Percentiles rank a stretch among this genome's conserved stretches.
Conservation (phyloP, 1,284 basidiomycete genomes). For the Hemileia vastatrix region DNA sequence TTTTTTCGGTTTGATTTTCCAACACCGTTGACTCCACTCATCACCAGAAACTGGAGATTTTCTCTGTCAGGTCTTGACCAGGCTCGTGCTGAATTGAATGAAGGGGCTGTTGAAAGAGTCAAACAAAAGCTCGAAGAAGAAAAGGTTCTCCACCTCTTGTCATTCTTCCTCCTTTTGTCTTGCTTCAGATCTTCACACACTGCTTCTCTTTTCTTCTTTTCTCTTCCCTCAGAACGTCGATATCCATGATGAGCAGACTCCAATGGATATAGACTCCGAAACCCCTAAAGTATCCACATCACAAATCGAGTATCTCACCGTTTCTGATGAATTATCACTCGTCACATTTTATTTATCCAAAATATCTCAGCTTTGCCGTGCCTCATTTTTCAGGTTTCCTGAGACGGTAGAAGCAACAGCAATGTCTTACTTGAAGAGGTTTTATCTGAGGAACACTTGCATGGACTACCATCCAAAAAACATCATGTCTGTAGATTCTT, state of each 20-base stretch:
- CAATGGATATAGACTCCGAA: neutral
- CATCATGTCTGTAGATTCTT: slow-evolving; percentile 67
- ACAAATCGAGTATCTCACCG: slow-evolving; percentile 60
- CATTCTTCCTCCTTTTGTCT: slow-evolving; percentile 24
- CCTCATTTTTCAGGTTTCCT: slow-evolving; percentile 64
- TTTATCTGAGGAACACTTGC: slow-evolving; percentile 93
- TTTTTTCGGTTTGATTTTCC: neutral
- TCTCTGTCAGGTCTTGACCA: slow-evolving; percentile 57
- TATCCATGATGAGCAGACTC: neutral
- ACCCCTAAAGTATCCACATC: slow-evolving; percentile 33
- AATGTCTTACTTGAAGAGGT: slow-evolving; percentile 82
- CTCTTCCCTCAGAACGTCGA: slow-evolving; percentile 28
- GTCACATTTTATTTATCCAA: slow-evolving; percentile 82
- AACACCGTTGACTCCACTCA: neutral
- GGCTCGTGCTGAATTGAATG: slow-evolving; percentile 59
- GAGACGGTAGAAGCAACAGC: slow-evolving; percentile 90
- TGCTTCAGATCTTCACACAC: slow-evolving; percentile 22
- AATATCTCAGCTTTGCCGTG: slow-evolving; percentile 68
- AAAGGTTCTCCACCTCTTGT: slow-evolving; percentile 52
- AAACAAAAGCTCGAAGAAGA: slow-evolving; percentile 66
- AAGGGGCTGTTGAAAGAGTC: slow-evolving; percentile 63
- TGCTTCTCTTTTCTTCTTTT: neutral
- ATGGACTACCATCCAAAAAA: slow-evolving; percentile 99
- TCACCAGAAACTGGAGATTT: slow-evolving; percentile 61
- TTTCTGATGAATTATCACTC: slow-evolving; percentile 75